Evolutionary conservation across 495 filamentous ascomycete genomes (phyloP), one percentile per base, ranked within the genome.

Genomic region (Aspergillus leporis): DNA sequence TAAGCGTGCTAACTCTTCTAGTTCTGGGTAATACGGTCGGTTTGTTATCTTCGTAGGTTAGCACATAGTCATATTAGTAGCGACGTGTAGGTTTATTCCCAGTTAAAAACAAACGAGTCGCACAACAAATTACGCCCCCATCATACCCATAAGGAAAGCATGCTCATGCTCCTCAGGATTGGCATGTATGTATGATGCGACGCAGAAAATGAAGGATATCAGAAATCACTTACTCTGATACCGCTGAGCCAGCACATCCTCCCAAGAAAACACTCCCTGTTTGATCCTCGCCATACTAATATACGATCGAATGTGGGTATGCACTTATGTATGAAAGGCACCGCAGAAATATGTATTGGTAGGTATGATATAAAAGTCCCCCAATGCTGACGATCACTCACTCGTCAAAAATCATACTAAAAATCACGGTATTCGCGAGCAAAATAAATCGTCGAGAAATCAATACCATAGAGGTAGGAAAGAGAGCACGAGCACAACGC

Each of bases 181-280:
- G n/a, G n/a, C n/a, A n/a, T n/a, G n/a, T n/a, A n/a, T n/a, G n/a
- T n/a, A n/a, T n/a, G n/a, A n/a, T n/a, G n/a, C n/a, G n/a, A n/a
- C n/a, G 25, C 6, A 28, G 6, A 3, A 28, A 6, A 28, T 19
- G 41, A 43, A 13, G 31, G n/a, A 19, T 51, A 18, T 30, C 30
- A 40, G 40, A 4, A 48, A 56, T 38, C 14, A 73, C 73, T 66
- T 22, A 80, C 77, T 78, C 58, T 76, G 73, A 61, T 78, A 78
- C 58, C 74, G 72, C 46, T 80, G 75, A 21, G 72, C 69, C 40
- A 80, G 61, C 8, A 80, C 75, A 67, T 80, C 77, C 61, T 80
- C 75, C 75, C 77, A 78, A 5, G 75, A 78, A 60, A 78, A 78
- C 1, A 78, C 73, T 0, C 77, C 77, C 36, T 70, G 69, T 62